A percentile compares a stretch with the other conserved stretches of the same genome.
Conservation (phyloP, 257 asterid genomes). For the Lantana camara region DNA sequence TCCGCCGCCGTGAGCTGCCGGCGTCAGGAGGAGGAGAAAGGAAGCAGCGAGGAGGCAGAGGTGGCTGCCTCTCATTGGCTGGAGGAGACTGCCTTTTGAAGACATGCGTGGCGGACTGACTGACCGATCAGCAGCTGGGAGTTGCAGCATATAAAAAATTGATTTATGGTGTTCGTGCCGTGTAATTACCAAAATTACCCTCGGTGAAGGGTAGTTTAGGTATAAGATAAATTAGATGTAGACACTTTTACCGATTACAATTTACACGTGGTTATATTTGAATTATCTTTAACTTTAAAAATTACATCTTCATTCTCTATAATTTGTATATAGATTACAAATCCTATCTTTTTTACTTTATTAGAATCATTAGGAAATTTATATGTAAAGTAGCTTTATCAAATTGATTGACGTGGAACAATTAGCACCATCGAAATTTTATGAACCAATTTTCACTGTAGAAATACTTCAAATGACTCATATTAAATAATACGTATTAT, state of each 20-base stretch:
- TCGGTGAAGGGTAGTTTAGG: background rate
- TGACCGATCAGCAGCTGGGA: constrained; percentile 33
- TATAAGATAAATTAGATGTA: background rate
- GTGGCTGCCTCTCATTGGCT: constrained; percentile 63
- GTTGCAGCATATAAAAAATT: constrained; percentile 24
- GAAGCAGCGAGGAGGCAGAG: constrained; percentile 34
- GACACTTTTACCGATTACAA: too few species aligned
- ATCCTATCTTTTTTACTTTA: too few species aligned
- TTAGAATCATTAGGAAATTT: too few species aligned
- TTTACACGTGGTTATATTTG: constrained; percentile 3
- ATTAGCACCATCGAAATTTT: too few species aligned
- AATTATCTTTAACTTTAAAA: too few species aligned
- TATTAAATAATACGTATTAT: too few species aligned
- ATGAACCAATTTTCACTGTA: too few species aligned
- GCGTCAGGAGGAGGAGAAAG: constrained; percentile 40
- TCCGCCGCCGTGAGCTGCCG: constrained; percentile 40
- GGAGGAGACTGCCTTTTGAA: constrained; percentile 28
- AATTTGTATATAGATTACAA: too few species aligned
- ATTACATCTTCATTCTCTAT: too few species aligned
- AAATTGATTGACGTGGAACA: too few species aligned
- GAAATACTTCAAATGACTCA: too few species aligned
- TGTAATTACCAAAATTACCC: constrained; percentile 25
- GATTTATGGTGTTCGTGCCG: background rate
- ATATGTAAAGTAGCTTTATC: too few species aligned
- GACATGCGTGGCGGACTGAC: constrained; percentile 35